These are phyloP conservation scores for Vararia minispora DNA, from an alignment of 768 basidiomycete species.

Conservation along the genomic window DNA sequence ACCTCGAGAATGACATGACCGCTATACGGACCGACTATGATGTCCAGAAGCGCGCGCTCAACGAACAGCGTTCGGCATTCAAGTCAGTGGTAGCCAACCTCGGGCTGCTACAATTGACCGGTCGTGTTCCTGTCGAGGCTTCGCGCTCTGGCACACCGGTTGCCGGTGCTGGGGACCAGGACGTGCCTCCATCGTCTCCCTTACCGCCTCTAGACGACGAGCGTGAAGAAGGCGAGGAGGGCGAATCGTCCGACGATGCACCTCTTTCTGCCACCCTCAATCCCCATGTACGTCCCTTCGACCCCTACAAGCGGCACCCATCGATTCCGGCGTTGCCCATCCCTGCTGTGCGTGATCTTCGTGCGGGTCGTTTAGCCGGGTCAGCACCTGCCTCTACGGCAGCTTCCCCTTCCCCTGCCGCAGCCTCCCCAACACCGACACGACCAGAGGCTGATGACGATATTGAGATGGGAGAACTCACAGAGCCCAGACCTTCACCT, in stretches of 20 bases:
- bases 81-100: constrained; percentile 56
- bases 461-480: constrained; percentile 88
- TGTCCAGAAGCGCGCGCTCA: constrained; percentile 52
- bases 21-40: constrained; percentile 69
- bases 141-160: constrained; percentile 41
- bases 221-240: constrained; percentile 22
- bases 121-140: constrained; percentile 41
- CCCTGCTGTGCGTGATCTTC: constrained; percentile 1
- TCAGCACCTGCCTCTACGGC: constrained; percentile 13
- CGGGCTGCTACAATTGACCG: constrained; percentile 48
- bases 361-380: not conserved
- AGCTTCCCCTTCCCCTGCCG: constrained; percentile 8
- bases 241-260: constrained; percentile 21
- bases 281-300: constrained; percentile 22
- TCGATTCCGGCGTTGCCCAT: constrained; percentile 16
- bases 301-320: constrained; percentile 19
- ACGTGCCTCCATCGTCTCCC: too few species aligned
- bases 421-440: constrained; percentile 2
- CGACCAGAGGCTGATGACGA: constrained; percentile 34
- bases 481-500: constrained; percentile 61
- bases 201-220: too few species aligned
- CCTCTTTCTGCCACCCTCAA: constrained; percentile 21
- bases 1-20: constrained; percentile 68
- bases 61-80: constrained; percentile 56
- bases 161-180: constrained; percentile 26